A percentile compares a stretch with the other conserved stretches of the same genome.
Evolutionary conservation across 495 filamentous ascomycete genomes (phyloP).

Genomic region (Aeminium ludgeri): DNA sequence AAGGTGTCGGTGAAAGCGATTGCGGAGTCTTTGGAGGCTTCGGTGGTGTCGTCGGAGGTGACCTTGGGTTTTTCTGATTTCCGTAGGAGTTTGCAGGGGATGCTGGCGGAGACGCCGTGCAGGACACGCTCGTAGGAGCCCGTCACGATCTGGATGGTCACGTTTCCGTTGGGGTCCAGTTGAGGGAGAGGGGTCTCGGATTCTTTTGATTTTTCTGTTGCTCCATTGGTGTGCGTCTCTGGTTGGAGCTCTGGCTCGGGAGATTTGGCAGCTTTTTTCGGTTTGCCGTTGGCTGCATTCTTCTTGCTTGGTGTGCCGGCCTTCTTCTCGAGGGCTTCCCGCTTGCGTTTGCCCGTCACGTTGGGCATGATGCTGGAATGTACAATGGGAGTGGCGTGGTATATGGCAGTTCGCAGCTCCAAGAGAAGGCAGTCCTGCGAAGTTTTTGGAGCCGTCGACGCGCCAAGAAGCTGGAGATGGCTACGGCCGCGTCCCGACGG

Average conservation of each 20-base stretch:
- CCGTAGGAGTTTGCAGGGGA: constrained; percentile 25
- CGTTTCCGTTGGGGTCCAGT: not conserved
- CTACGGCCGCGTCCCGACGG: too few species aligned
- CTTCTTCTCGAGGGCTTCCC: not conserved
- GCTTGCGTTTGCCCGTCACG: constrained; percentile 9
- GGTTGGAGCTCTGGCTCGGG: not conserved
- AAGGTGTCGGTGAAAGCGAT: constrained; percentile 81
- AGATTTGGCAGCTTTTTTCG: constrained; percentile 1
- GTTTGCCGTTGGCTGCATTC: not conserved
- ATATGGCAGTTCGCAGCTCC: too few species aligned
- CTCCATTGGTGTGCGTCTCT: not conserved
- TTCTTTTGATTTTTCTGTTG: too few species aligned
- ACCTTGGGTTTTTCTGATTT: not conserved
- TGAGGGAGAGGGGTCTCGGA: too few species aligned
- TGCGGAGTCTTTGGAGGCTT: constrained; percentile 16
- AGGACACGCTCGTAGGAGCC: constrained; percentile 91
- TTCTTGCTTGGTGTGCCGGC: not conserved
- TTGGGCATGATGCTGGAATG: too few species aligned
- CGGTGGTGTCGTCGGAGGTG: not conserved
- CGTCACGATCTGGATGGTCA: constrained; percentile 68
- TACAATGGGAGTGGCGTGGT: too few species aligned
- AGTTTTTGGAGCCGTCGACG: too few species aligned
- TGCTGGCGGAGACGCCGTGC: constrained; percentile 70
- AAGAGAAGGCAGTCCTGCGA: too few species aligned
- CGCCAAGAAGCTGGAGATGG: too few species aligned